Conservation (phyloP, 2,329 filamentous ascomycete species). For the Ophiocordyceps unilateralis region DNA sequence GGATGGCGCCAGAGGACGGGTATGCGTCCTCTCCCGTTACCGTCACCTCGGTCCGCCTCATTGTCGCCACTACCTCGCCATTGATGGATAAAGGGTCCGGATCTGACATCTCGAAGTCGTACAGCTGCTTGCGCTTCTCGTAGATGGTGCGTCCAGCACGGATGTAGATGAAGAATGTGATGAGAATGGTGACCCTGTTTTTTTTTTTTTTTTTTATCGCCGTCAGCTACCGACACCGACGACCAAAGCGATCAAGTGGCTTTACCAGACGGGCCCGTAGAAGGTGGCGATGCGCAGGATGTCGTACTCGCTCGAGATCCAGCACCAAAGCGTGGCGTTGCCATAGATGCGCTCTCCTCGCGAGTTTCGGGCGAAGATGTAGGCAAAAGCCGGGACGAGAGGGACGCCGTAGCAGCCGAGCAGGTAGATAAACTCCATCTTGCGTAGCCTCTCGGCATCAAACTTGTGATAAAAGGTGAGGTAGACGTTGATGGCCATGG, state of each 20-base stretch:
- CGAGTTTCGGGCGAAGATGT: conserved; percentile 42
- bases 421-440: conserved; percentile 55
- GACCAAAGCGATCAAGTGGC: not conserved
- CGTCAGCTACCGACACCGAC: too few species aligned
- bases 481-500: conserved; percentile 74
- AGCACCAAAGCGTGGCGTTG: conserved; percentile 66
- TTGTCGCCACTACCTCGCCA: conserved; percentile 26
- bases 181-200: conserved; percentile 38
- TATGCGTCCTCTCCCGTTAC: conserved; percentile 33
- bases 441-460: conserved; percentile 43
- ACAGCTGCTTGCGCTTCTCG: conserved; percentile 44
- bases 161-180: conserved; percentile 49
- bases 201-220: conserved; percentile 1
- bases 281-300: conserved; percentile 57
- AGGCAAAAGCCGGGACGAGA: conserved; percentile 48
- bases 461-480: conserved; percentile 65
- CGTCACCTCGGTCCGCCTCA: conserved; percentile 46
- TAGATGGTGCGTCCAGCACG: conserved; percentile 51
- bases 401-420: conserved; percentile 56
- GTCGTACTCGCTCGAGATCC: conserved; percentile 51
- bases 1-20: conserved; percentile 7
- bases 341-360: conserved; percentile 48
- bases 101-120: conserved; percentile 32
- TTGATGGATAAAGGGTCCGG: conserved; percentile 21
- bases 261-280: conserved; percentile 55